phyloP scores from a whole-genome alignment of 805 yeast genomes.

The Saturnispora gosingensis region DNA sequence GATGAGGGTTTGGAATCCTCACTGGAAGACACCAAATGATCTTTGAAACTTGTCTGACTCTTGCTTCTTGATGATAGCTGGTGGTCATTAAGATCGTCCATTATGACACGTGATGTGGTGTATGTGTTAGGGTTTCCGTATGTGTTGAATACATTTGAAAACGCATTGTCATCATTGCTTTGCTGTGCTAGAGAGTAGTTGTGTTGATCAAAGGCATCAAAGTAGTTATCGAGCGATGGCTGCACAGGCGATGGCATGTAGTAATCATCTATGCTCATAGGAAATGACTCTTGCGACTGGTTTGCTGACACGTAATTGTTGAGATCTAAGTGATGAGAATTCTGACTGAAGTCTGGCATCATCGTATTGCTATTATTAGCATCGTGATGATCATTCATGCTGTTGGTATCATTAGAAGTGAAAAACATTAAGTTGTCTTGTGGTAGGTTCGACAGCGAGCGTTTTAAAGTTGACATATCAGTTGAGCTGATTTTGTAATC shows the following conservation, averaged over 20 bases:
- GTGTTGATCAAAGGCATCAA: not conserved
- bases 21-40: not conserved
- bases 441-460: not conserved
- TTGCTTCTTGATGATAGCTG: not conserved
- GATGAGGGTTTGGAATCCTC: not conserved
- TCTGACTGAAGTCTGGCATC: not conserved
- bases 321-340: not conserved
- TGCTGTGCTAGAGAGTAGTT: not conserved
- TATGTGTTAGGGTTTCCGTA: slow-evolving; percentile 4
- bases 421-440: not conserved
- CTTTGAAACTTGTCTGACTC: not conserved
- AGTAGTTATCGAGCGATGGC: not conserved
- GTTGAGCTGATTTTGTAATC: not conserved
- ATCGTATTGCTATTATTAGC: not conserved
- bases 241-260: not conserved
- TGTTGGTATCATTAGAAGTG: not conserved
- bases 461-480: slow-evolving; percentile 3
- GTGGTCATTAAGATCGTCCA: slow-evolving; percentile 2
- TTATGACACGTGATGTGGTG: not conserved
- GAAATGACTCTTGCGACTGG: slow-evolving; percentile 7
- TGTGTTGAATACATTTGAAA: slow-evolving; percentile 6
- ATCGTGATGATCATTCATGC: slow-evolving; percentile 2
- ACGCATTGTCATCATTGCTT: not conserved
- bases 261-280: slow-evolving; percentile 2
- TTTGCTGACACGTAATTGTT: slow-evolving; percentile 1